These are phyloP conservation scores for Guillardia theta DNA, from an alignment of 78 protist species.

Conservation along the genomic window DNA sequence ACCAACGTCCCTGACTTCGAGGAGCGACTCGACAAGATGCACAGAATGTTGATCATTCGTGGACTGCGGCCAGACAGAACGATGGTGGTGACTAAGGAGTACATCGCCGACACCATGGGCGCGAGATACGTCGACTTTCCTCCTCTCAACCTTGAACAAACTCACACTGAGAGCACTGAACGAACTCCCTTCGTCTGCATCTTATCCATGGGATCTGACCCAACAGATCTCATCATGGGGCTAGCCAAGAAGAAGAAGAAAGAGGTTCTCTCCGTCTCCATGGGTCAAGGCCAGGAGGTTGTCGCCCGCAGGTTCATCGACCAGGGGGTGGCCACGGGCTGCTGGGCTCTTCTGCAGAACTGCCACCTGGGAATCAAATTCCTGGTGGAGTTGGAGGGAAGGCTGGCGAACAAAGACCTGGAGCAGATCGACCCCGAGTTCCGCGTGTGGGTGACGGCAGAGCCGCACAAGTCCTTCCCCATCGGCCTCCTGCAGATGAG, in stretches of 20 bases:
- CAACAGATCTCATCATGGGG: conserved; percentile 62
- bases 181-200: conserved; percentile 73
- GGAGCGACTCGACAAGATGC: conserved; percentile 57
- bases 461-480: conserved; percentile 75
- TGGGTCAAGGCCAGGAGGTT: conserved; percentile 93
- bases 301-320: conserved; percentile 60
- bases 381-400: conserved; percentile 63
- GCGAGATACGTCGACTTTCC: conserved; percentile 7
- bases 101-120: conserved; percentile 64
- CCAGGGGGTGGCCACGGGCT: conserved; percentile 57
- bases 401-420: not conserved
- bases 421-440: conserved; percentile 34
- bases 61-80: conserved; percentile 73
- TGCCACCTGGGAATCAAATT: conserved; percentile 83
- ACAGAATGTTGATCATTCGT: conserved; percentile 76
- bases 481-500: conserved; percentile 81
- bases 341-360: conserved; percentile 87
- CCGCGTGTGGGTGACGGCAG: conserved; percentile 83
- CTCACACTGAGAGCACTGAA: conserved; percentile 31
- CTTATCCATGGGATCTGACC: conserved; percentile 85
- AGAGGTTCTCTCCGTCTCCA: conserved; percentile 57
- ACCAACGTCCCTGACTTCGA: conserved; percentile 61
- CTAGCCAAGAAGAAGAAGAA: conserved; percentile 72
- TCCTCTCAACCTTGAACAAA: conserved; percentile 37
- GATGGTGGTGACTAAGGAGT: conserved; percentile 56